Conservation (phyloP, 75 land plant species). For the Picea sitchensis region DNA sequence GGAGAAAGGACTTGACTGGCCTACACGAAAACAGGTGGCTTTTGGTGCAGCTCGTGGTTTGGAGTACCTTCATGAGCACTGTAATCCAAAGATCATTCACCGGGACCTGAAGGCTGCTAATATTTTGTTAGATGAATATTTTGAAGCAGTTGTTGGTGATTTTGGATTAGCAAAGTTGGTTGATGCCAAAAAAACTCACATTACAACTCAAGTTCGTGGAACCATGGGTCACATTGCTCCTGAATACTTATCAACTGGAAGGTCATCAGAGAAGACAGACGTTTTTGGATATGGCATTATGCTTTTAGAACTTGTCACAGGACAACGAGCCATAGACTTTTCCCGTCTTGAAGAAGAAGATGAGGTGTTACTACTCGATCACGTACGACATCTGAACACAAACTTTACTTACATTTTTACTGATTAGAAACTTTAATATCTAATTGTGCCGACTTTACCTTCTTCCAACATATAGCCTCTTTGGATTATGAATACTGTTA, state of each 20-base stretch:
- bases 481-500: not conserved
- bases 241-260: slow-evolving; percentile 62
- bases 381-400: slow-evolving; percentile 24
- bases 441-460: not conserved
- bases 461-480: not conserved
- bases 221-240: slow-evolving; percentile 72
- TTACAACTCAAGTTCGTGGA: slow-evolving; percentile 55
- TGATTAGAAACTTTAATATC: not conserved
- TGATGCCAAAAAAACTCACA: slow-evolving; percentile 50
- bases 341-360: slow-evolving; percentile 46
- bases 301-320: slow-evolving; percentile 50
- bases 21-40: slow-evolving; percentile 45
- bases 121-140: slow-evolving; percentile 47
- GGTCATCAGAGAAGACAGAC: slow-evolving; percentile 66
- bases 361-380: slow-evolving; percentile 58
- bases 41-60: slow-evolving; percentile 60
- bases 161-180: slow-evolving; percentile 63
- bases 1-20: slow-evolving; percentile 49
- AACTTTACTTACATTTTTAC: not conserved
- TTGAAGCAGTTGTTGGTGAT: slow-evolving; percentile 56
- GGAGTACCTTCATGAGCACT: slow-evolving; percentile 66
- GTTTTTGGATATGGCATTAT: slow-evolving; percentile 59
- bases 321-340: slow-evolving; percentile 48
- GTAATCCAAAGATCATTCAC: slow-evolving; percentile 63
- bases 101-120: slow-evolving; percentile 70